A percentile compares a stretch with the other conserved stretches of the same genome.
Conservation (phyloP, 75 land plant species). For the Cryptomeria japonica region DNA sequence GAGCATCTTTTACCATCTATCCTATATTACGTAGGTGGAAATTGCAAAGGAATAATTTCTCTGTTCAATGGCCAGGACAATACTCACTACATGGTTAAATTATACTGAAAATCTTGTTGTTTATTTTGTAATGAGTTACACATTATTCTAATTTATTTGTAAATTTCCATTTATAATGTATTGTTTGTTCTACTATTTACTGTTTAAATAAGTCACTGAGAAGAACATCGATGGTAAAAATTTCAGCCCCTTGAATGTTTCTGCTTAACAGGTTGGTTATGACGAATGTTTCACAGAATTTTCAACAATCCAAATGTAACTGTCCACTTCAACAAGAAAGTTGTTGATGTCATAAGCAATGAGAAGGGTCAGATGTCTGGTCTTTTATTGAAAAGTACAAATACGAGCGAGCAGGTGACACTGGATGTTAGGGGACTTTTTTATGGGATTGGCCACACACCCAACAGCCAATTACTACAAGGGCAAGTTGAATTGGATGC, state of each 20-base stretch:
- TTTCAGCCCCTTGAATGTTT: constrained; percentile 65
- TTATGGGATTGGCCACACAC: constrained; percentile 94
- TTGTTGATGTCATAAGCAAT: constrained; percentile 77
- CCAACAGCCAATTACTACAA: constrained; percentile 86
- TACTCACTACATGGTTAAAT: neutral
- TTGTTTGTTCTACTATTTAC: neutral
- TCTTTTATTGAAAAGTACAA: constrained; percentile 41
- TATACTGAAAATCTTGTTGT: neutral
- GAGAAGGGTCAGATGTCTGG: constrained; percentile 93
- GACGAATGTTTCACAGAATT: constrained; percentile 81
- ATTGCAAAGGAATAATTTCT: neutral
- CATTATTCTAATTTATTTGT: neutral
- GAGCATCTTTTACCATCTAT: neutral
- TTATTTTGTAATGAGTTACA: neutral
- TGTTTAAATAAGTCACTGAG: neutral
- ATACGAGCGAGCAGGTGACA: constrained; percentile 58
- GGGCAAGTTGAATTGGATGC: constrained; percentile 90
- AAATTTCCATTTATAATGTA: neutral
- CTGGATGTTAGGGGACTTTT: constrained; percentile 83
- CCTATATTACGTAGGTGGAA: neutral
- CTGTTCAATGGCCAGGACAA: neutral
- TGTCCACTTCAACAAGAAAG: constrained; percentile 88
- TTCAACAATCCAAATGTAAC: constrained; percentile 91
- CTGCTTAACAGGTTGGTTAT: constrained; percentile 76
- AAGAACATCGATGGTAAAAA: constrained; percentile 16